A percentile compares a stretch with the other conserved stretches of the same genome.
Evolutionary conservation across 2,329 filamentous ascomycete genomes (phyloP).

Genomic region (Aspergillus versicolor): DNA sequence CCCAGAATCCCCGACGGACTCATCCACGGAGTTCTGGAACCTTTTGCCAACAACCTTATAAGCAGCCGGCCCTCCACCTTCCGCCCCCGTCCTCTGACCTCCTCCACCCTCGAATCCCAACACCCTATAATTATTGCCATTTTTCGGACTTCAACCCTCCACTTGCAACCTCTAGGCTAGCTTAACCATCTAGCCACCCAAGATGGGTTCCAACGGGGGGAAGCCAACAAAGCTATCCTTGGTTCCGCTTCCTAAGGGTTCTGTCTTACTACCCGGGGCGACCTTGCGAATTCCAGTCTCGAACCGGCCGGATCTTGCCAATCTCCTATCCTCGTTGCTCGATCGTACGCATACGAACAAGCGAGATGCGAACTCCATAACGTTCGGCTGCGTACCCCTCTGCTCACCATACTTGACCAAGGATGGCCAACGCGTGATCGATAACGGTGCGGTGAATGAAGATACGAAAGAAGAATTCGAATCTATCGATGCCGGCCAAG

Average conservation of each 20-base stretch:
- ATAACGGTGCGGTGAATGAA: constrained; percentile 57
- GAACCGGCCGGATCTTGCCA: constrained; percentile 81
- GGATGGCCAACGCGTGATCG: constrained; percentile 73
- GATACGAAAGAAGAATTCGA: constrained; percentile 44
- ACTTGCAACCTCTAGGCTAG: not conserved
- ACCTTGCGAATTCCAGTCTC: constrained; percentile 81
- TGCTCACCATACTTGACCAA: constrained; percentile 70
- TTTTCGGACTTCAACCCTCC: not conserved
- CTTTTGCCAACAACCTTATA: constrained; percentile 18
- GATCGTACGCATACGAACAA: constrained; percentile 67
- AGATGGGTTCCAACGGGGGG: constrained; percentile 39
- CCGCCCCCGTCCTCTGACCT: not conserved
- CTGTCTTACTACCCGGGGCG: constrained; percentile 81
- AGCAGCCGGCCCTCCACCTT: constrained; percentile 6
- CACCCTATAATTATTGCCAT: not conserved
- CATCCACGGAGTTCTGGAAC: constrained; percentile 34
- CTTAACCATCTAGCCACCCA: constrained; percentile 5
- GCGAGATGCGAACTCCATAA: constrained; percentile 65
- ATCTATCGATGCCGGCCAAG: constrained; percentile 58
- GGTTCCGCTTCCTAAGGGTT: constrained; percentile 76
- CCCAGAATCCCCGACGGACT: constrained; percentile 27
- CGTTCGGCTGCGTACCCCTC: constrained; percentile 84
- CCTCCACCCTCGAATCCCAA: not conserved
- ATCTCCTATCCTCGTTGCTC: constrained; percentile 82
- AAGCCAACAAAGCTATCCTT: constrained; percentile 61